Evolutionary conservation across 129 eudicot species (phyloP), one percentile per base, ranked within the genome.

Genomic region (Flaveria bidentis): DNA sequence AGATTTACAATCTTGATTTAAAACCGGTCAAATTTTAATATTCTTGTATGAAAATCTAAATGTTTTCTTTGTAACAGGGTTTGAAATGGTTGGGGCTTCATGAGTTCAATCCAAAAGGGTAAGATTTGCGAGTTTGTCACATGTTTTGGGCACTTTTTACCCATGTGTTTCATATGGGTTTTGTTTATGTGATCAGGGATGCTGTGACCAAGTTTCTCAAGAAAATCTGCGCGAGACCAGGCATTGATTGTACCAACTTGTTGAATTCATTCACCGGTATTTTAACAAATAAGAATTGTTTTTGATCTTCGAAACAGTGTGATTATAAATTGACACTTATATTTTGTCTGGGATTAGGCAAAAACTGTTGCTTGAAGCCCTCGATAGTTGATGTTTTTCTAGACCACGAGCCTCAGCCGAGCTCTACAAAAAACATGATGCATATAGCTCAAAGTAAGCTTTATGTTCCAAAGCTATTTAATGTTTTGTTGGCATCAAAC

Each of bases 361-460:
- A 80, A 60, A 86, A 88, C 51, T 90, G 96, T 80, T 90, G 96
- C 85, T 78, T 90, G 74, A 86, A 86, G 82, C 78, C 88, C 36
- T 86, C 93, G 5, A 83, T 76, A 51, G 88, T 88, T 13, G 68
- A 42, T 49, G 45, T 68, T 33, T 88, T 90, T 74, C 88, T 86
- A 41, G 82, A 84, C 16, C 87, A 90, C 63, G 96, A 88, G 81
- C 96, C 93, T 66, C 96, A 90, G 62, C 75, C 96, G 9, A 84
- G 89, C 64, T 86, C 96, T 28, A 87, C 90, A 23, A 90, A 90
- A 70, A 90, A 90, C 88, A 75, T 90, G 93, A 80, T 90, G 23
- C 96, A 88, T 82, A 63, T 90, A 67, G 87, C 96, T 60, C 96
- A 90, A 71, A 90, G 96, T 87, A 90, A 80, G 91, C 62, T 47